phyloP scores from a whole-genome alignment of 495 filamentous ascomycete genomes.

The Aspergillus panamensis region DNA sequence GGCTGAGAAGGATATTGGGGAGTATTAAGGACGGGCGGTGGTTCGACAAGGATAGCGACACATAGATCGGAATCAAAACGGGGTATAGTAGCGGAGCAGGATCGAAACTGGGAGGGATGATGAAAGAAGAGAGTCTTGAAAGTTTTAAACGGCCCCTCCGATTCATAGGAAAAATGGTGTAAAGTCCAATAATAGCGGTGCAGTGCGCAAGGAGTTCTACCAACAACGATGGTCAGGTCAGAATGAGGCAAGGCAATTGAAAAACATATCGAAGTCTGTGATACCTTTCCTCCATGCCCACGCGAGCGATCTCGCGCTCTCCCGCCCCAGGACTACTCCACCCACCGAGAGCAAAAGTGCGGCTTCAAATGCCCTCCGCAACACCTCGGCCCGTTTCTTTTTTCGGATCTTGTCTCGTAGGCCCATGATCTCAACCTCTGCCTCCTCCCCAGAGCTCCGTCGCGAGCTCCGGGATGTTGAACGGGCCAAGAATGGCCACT shows the following conservation, averaged over 20 bases:
- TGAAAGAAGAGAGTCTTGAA: conserved; percentile 37
- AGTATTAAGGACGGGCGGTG: conserved; percentile 55
- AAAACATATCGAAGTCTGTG: neutral
- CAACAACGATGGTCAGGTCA: conserved; percentile 3
- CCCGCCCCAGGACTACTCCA: conserved; percentile 35
- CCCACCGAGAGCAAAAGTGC: conserved; percentile 44
- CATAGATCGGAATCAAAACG: conserved; percentile 66
- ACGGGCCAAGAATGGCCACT: conserved; percentile 40
- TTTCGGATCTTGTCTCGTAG: conserved; percentile 30
- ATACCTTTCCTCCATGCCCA: conserved; percentile 45
- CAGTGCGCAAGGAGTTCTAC: conserved; percentile 49
- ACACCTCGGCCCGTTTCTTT: conserved; percentile 40
- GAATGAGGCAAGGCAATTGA: conserved; percentile 7
- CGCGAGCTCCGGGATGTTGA: conserved; percentile 32
- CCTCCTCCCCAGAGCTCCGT: conserved; percentile 41
- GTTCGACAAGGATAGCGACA: conserved; percentile 71
- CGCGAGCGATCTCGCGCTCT: conserved; percentile 33
- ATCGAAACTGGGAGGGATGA: conserved; percentile 73
- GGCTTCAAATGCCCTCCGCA: conserved; percentile 45
- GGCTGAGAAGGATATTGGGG: conserved; percentile 74
- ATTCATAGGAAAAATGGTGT: conserved; percentile 46
- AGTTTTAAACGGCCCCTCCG: conserved; percentile 29
- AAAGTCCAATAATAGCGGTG: conserved; percentile 40
- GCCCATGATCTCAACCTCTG: conserved; percentile 26
- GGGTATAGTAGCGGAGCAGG: conserved; percentile 91